Evolutionary conservation across 2,329 filamentous ascomycete species (phyloP), one percentile per base, ranked within the genome.

Genomic region (Catunica adiposa): DNA sequence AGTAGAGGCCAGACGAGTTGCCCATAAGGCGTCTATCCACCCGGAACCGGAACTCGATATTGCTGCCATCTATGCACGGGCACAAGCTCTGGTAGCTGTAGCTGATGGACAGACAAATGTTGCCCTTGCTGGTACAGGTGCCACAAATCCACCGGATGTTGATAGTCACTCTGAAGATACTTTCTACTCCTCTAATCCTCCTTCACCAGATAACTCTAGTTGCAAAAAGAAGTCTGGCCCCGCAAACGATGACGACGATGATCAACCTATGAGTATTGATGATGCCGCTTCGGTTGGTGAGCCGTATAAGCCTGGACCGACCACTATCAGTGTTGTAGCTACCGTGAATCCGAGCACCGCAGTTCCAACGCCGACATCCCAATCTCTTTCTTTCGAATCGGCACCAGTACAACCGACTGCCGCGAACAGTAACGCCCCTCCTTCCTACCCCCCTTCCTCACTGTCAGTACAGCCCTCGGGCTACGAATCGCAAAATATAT

Each of bases 151-250:
- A 20, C 37, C 51, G 23, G 44, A 54, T 54, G 55, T 57, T 34
- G 55, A 57, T 34, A 57, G 55, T 20, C 55, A 40, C 37, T 58
- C 56, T 22, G 84, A 94, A 67, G 89, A 94, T 65, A 92, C 89
- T 42, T 94, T 94, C 69, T 96, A 97, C 73, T 96, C 90, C 62
- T 96, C 89, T 70, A 86, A 84, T 71, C 83, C 89, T 73, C 86
- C 89, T 67, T 94, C 89, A 61, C 78, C 79, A 59, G 74, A 79
- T 56, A 75, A 73, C 29, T 7, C 15, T 17, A 7, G 8, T 8
- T 8, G 11, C 11, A 11, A 44, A 7, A 4, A 44, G 8, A 34
- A 11, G 11, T 34, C 29, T 11, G 29, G 29, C 5, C 5, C 11
- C 29, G 40, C 40, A n/a, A 44, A 44, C n/a, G 40, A 7, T 14